phyloP scores from a whole-genome alignment of 2,329 filamentous ascomycete genomes.

The Phyllachora maydis region DNA sequence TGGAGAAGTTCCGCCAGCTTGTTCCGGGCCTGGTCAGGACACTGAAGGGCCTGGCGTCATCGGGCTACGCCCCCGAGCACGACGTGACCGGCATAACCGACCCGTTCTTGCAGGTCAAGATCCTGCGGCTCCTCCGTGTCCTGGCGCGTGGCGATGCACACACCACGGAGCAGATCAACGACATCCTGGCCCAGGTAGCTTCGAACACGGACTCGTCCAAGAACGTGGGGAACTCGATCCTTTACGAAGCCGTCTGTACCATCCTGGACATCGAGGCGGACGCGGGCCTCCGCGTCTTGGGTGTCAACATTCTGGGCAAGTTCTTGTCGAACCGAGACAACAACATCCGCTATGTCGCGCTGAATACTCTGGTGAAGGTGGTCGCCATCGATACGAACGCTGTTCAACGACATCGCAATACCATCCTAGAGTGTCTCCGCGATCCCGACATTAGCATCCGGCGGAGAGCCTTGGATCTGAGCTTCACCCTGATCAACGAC shows the following conservation, averaged over 20 bases:
- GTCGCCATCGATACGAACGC: constrained; percentile 96
- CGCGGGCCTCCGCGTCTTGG: constrained; percentile 78
- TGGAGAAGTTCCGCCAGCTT: constrained; percentile 77
- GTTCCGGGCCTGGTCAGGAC: constrained; percentile 76
- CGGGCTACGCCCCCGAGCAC: constrained; percentile 92
- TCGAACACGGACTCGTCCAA: constrained; percentile 97
- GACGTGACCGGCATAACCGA: constrained; percentile 97
- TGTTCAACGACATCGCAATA: constrained; percentile 91
- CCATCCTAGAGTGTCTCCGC: constrained; percentile 84
- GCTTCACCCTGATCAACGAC: constrained; percentile 96
- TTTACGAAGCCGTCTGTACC: constrained; percentile 92
- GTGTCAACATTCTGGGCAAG: constrained; percentile 95
- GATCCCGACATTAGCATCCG: constrained; percentile 98
- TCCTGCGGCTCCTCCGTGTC: constrained; percentile 68
- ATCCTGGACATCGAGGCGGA: constrained; percentile 98
- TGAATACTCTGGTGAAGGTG: constrained; percentile 95
- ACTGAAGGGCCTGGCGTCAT: constrained; percentile 79
- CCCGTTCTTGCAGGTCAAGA: constrained; percentile 94
- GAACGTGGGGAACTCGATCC: constrained; percentile 94
- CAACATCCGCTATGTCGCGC: constrained; percentile 93
- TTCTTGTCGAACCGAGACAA: constrained; percentile 98
- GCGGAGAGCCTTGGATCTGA: constrained; percentile 83
- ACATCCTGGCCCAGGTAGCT: constrained; percentile 90
- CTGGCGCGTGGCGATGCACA: constrained; percentile 69
- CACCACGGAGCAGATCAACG: constrained; percentile 94